phyloP scores from a whole-genome alignment of 2,329 filamentous ascomycete species.

The Ceratocystis huliohia region DNA sequence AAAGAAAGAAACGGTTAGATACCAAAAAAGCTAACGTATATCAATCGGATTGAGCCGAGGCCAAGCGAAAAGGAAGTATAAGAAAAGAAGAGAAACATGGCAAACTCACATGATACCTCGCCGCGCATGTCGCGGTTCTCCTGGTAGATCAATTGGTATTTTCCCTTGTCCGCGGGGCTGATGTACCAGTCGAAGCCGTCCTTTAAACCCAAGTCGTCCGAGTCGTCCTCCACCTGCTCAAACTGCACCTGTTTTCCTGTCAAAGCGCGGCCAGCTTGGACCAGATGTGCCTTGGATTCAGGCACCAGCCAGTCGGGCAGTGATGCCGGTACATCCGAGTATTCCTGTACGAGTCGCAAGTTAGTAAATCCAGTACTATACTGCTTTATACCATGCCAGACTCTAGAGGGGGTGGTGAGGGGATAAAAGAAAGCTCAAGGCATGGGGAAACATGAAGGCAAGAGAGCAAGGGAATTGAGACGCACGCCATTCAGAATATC shows the following conservation, averaged over 20 bases:
- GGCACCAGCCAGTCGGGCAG: conserved; percentile 95
- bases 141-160: conserved; percentile 95
- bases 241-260: conserved; percentile 70
- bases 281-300: conserved; percentile 83
- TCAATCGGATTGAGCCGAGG: not conserved
- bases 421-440: not conserved
- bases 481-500: conserved; percentile 87
- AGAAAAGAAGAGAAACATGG: conserved; percentile 19
- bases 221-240: conserved; percentile 71
- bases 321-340: conserved; percentile 68
- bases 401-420: not conserved
- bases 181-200: conserved; percentile 99
- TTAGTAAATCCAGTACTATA: not conserved
- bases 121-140: conserved; percentile 81
- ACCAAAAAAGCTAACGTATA: not conserved
- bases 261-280: conserved; percentile 69
- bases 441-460: not conserved
- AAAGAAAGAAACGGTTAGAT: not conserved
- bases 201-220: conserved; percentile 72
- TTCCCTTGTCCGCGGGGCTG: conserved; percentile 76
- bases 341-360: conserved; percentile 48
- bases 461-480: conserved; percentile 21
- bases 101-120: conserved; percentile 57
- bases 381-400: not conserved
- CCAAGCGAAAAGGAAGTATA: not conserved